Evolutionary conservation across 345 rosid species (phyloP), one percentile per base, ranked within the genome.

Genomic region (Linum usitatissimum): DNA sequence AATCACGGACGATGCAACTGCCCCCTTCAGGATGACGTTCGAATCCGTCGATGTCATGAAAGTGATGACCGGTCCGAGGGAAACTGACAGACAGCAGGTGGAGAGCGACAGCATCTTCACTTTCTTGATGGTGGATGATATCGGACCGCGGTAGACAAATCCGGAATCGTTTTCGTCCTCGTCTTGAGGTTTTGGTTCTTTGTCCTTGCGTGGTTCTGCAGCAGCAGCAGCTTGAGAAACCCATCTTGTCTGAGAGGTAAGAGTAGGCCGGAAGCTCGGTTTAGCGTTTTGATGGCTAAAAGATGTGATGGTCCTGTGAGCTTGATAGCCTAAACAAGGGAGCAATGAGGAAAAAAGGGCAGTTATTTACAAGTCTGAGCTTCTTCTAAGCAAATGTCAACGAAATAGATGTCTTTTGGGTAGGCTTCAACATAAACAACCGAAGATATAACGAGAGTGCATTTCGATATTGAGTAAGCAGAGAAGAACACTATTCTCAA

Each of bases 21-120:
- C 96, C 51, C 94, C 98, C 66, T 92, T 92, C 70, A 89, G 69
- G 76, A 92, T 89, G 59, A 92, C 96, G 19, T 89, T 89, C 73
- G 76, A 58, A 12, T 83, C 91, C 0, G 89, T 86, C 17, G 90
- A 81, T 48, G 97, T 93, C 97, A 93, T 86, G 82, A 93, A 93
- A 36, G 96, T 87, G 76, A 90, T 79, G 64, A 90, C 97, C 0
- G 99, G 99, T 30, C 94, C 96, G 48, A 90, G 64, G 28, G 99
- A 87, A 6, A 93, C 97, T 0, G 97, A 90, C 57, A 93, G 94
- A 68, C 97, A 93, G 86, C 96, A 90, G 38, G 97, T 90, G 59
- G 99, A 90, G 62, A 93, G 97, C 4, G 97, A 93, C 45, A 87
- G 91, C 66, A 93, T 68, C 68, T 90, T 93, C 62, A 90, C 96